Evolutionary conservation across 2,329 filamentous ascomycete genomes (phyloP), one percentile per base, ranked within the genome.

Genomic region (Fusarium sp.): DNA sequence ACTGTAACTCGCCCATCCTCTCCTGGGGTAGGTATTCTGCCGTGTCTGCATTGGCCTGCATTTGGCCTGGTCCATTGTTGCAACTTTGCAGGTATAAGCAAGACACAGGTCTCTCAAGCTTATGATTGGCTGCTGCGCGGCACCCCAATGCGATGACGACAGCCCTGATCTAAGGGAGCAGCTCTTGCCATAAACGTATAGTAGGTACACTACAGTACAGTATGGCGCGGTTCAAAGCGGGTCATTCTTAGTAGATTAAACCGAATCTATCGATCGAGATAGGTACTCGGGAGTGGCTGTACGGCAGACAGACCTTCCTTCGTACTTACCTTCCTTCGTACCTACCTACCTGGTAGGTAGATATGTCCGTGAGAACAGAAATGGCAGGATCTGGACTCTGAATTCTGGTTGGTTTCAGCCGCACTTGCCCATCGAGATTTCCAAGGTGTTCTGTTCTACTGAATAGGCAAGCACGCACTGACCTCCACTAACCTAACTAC

Each of bases 91-190:
- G 33, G 46, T 50, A 58, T 57, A 60, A 36, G 54, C 46, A 67
- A 69, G 49, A 52, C 50, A 47, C 66, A 62, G 65, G 51, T 57
- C 49, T 57, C 37, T 46, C 42, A 26, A 36, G 42, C 42, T 36
- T 20, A 6, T 68, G 47, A 74, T 73, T 74, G 70, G 72, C 20
- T 55, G 9, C n/a, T n/a, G 4, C 4, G 34, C n/a, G 18, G 23
- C 10, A 28, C 9, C 10, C 50, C 42, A 52, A 61, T 47, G 38
- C 16, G 51, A 70, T 74, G 72, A 74, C 72, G 71, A 69, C 65
- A 30, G 37, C 33, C 16, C 63, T 46, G 67, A 64, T 61, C 67
- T 62, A 51, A 20, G 44, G 60, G 54, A 26, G 44, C 42, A 49
- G 41, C 46, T 55, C 47, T 31, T 55, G 40, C 38, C 26, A 33